Base-by-base conservation (phyloP, 257 asterid species). In the Datura wrightii region DNA sequence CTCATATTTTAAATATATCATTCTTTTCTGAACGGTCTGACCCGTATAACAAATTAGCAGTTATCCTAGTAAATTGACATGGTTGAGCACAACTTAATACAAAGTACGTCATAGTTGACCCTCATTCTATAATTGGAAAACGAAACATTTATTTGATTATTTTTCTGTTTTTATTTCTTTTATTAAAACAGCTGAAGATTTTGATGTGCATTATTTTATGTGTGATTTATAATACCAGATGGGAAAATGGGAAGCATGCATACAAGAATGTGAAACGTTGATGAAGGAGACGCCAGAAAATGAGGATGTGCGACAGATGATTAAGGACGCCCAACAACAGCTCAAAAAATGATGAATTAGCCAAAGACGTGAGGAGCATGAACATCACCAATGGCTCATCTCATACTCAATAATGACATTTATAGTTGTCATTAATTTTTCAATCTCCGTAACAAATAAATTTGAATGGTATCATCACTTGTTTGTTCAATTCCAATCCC, bases 161-260 rank as follows among this genome's bases (percentile, higher is more conserved):
- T 10, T 50, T 37, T 48, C 3, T 46, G 50, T 3, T 24, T 24
- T 24, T 24, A n/a, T 24, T 24, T 24, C 46, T 14, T 37, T 37
- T 5, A 19, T 24, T 48, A 34, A 19, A 24, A 48, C 11, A 72
- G 13, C 24, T 24, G 58, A 66, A 15, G 50, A 63, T 79, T 44
- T 74, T 18, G 5, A 63, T 46, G 16, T 80, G 7, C 16, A 81
- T 19, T 56, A 66, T n/a, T 56, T 46, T 7, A 10, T 34, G 67
- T 41, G 37, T 67, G 54, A 58, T 76, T 5, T 66, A 24, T 71
- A 2, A 24, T 62, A 66, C 41, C n/a, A 80, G 98, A 80, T 91
- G 90, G 91, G 87, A 81, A 93, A 89, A 41, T 94, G 97, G 98
- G 90, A 86, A 63, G 95, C 92, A 1, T 93, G 96, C 65, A 37